These are phyloP conservation scores for Cenchrus fungigraminus DNA, from an alignment of 176 grass and related monocot genomes.

Conservation along the genomic window DNA sequence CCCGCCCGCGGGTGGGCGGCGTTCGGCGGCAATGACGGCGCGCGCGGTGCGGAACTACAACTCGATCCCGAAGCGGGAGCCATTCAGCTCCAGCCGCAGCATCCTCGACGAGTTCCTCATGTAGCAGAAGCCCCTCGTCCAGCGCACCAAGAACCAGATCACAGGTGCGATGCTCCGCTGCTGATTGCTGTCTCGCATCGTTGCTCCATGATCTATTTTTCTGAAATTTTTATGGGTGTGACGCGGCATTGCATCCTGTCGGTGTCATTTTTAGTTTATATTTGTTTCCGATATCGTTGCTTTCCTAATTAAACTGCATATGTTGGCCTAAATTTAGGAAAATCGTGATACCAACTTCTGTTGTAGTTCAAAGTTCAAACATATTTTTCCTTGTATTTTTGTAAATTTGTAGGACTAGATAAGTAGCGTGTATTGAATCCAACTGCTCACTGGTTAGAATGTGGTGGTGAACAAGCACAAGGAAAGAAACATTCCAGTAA, in stretches of 20 bases:
- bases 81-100: slow-evolving; percentile 73
- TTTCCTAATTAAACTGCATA: too few species aligned
- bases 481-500: too few species aligned
- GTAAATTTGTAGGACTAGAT: too few species aligned
- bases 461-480: too few species aligned
- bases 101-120: slow-evolving; percentile 56
- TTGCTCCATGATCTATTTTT: not conserved
- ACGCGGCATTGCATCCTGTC: slow-evolving; percentile 29
- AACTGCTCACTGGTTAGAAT: too few species aligned
- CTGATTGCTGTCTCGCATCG: not conserved
- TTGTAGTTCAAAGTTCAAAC: too few species aligned
- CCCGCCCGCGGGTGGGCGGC: not conserved
- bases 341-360: too few species aligned
- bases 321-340: too few species aligned
- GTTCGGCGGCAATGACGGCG: slow-evolving; percentile 21
- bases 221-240: not conserved
- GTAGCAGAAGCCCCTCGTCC: slow-evolving; percentile 67
- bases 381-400: too few species aligned
- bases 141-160: slow-evolving; percentile 73
- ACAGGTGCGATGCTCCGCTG: slow-evolving; percentile 35
- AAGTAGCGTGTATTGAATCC: too few species aligned
- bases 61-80: slow-evolving; percentile 79
- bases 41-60: slow-evolving; percentile 60
- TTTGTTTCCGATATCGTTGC: not conserved
- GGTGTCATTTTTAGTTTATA: not conserved